Conservation (phyloP, 495 filamentous ascomycete genomes). For the Geoglossum glabrum region DNA sequence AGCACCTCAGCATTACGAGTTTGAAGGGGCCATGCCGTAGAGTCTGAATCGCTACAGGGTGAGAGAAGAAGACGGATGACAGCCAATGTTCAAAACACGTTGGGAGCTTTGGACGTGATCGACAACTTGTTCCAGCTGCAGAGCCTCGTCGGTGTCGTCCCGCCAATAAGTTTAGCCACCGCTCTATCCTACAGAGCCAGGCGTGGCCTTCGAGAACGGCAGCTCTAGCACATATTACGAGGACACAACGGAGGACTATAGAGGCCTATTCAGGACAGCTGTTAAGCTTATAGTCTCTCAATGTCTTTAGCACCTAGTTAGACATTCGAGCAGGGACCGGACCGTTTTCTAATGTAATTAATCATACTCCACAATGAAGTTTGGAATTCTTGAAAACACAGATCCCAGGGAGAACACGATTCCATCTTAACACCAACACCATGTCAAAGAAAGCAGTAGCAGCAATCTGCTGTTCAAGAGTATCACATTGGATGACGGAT, state of each 20-base stretch:
- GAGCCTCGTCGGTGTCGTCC: background rate
- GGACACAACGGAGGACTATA: background rate
- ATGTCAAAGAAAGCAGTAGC: too few species aligned
- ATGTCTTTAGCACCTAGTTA: too few species aligned
- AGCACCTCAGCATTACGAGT: background rate
- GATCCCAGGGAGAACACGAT: too few species aligned
- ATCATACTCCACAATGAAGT: too few species aligned
- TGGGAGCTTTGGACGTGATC: background rate
- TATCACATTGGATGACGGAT: too few species aligned
- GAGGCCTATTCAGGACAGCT: background rate
- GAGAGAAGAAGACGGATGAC: background rate
- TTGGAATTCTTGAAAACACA: too few species aligned
- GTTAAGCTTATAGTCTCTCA: background rate
- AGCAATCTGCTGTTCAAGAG: too few species aligned
- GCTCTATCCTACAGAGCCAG: background rate
- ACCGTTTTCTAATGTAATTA: too few species aligned
- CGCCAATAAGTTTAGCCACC: background rate
- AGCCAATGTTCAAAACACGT: background rate
- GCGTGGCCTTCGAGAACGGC: background rate
- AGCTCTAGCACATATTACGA: background rate
- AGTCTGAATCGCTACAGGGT: conserved; percentile 1
- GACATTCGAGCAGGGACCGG: too few species aligned
- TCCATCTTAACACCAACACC: too few species aligned
- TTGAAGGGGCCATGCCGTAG: background rate
- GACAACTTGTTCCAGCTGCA: background rate